Evolutionary conservation across 306 rosid genomes (phyloP).

Genomic region (Senna tora): DNA sequence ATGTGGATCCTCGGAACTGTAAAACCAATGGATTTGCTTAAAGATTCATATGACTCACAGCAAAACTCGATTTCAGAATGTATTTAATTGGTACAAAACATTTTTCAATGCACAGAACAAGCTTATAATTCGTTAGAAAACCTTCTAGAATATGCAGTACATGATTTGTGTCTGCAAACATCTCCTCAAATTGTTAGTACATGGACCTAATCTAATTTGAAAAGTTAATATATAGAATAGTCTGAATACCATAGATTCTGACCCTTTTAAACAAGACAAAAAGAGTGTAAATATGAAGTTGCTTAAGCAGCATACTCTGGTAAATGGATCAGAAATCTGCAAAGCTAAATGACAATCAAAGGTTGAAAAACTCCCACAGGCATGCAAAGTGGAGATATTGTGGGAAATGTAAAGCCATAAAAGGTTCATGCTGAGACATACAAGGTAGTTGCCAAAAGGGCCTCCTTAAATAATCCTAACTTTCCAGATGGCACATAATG

Average conservation of each 20-base stretch:
- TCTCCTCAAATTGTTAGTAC: constrained; percentile 2
- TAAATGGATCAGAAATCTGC: background rate
- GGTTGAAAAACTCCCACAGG: background rate
- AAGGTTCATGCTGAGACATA: constrained; percentile 48
- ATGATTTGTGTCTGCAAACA: constrained; percentile 12
- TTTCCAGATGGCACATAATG: constrained; percentile 91
- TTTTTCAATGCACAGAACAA: constrained; percentile 24
- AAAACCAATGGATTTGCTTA: constrained; percentile 38
- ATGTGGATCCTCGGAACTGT: constrained; percentile 86
- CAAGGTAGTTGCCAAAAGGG: constrained; percentile 80
- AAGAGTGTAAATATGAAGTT: background rate
- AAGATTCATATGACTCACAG: constrained; percentile 17
- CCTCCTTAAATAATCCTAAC: constrained; percentile 79
- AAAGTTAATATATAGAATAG: constrained; percentile 24
- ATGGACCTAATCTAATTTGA: constrained; percentile 11
- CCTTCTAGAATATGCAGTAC: background rate
- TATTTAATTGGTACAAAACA: constrained; percentile 13
- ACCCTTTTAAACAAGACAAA: background rate
- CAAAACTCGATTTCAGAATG: constrained; percentile 14
- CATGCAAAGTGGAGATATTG: background rate
- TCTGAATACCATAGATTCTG: background rate
- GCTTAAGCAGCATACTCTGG: background rate
- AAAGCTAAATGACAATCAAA: background rate
- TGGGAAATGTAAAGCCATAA: background rate
- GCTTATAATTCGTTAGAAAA: constrained; percentile 2